Base-by-base conservation (phyloP, 768 basidiomycete genomes). In the Rhodocollybia butyracea region DNA sequence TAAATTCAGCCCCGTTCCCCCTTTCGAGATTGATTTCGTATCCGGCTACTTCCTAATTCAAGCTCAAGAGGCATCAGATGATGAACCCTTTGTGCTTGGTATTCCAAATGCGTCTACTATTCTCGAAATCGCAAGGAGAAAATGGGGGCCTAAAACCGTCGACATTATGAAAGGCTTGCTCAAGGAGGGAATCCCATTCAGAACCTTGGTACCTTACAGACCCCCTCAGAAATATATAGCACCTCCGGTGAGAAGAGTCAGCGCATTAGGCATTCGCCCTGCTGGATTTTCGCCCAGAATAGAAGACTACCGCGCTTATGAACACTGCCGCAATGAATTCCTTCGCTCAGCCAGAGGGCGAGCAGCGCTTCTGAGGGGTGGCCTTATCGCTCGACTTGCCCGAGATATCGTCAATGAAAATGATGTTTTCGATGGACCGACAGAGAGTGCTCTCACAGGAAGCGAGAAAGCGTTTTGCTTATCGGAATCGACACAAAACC, bases 31-130 rank as follows among this genome's bases (percentile, higher is more conserved):
- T n/a, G n/a, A n/a, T n/a, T n/a, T n/a, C n/a, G n/a, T n/a, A n/a
- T 38, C 19, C 62, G 85, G 17, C 15, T 40, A 40, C 88, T 19
- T 80, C 80, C 13, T 40, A 2, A 15, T 40, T 8, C 39, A 40
- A 7, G 12, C 39, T 40, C 12, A 7, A 40, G 39, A 40, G 17
- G 39, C 17, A n/a, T n/a, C n/a, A n/a, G 39, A 13, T 12, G 17
- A 40, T n/a, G 39, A 12, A 13, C 11, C 39, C 17, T 40, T 40
- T 40, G n/a, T 15, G 8, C 39, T 40, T 40, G 39, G 13, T n/a
- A 7, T 40, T 12, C 8, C 11, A 8, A 40, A 21, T 40, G 39
- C 39, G 8, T 17, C n/a, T 7, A 13, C 39, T 40, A 21, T 40
- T 8, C 11, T 40, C 13, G 39, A 40, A 40, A 40, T 40, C 21